Base-by-base conservation (phyloP, 2,329 filamentous ascomycete species). In the Clonostachys sp. region DNA sequence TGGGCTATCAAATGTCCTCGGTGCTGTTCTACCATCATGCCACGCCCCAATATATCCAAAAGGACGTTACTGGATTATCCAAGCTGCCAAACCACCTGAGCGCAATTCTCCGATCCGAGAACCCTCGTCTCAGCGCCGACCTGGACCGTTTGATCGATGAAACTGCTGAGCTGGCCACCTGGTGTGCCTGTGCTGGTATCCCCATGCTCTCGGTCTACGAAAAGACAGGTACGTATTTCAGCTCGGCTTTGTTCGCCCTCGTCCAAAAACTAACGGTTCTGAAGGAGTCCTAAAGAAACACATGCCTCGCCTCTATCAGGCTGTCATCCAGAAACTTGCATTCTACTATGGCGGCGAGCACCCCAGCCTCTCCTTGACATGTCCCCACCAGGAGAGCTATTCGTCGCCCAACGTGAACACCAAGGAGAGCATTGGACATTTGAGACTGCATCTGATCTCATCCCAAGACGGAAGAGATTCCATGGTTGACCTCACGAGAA, bases 11-110 rank as follows among this genome's bases (percentile, higher is more conserved):
- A 50, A 72, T 92, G 53, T 81, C 90, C 46, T 88, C 89, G 10
- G 80, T 97, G 51, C 75, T 95, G 47, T 91, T 92, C 65, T 94
- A 99, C 71, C 95, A 99, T 70, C 94, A 99, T 67, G 88, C 89
- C 45, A 95, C 92, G 1, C 94, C 94, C 8, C 89, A 95, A 62
- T 83, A 96, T 61, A 96, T 99, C 56, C 84, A 86, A 60, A 85
- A 87, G 59, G 94, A 99, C 69, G 86, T 97, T 24, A 83, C 83
- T 63, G 77, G 78, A 10, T 68, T 99, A 48, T 78, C 75, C 49
- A 83, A 86, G 57, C 68, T 95, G 50, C 94, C 94, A 3, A 81
- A 87, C 54, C 94, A 99, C 62, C 66, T 99, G 45, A 96, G 91
- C 61, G 86, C 95, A 12, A 85, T 97, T 47, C 70, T 99, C 49